Base-by-base conservation (phyloP, 2,329 filamentous ascomycete genomes). In the Aspergillus sp. region DNA sequence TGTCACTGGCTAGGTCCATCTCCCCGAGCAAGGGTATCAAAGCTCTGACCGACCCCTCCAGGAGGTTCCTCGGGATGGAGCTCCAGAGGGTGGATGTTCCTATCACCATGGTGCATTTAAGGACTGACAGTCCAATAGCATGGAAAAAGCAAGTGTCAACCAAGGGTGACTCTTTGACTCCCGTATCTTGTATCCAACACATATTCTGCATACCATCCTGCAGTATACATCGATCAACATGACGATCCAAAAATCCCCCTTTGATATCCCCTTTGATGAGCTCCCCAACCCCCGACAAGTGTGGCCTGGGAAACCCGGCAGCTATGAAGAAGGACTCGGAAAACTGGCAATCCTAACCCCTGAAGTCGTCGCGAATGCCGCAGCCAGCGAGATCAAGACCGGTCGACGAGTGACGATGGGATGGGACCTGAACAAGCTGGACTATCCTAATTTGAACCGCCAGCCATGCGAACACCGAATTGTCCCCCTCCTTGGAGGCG, bases 401-500 rank as follows among this genome's bases (percentile, higher is more conserved):
- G 82, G 82, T 11, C 70, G 71, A 17, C 73, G 80, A 29, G 75
- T 83, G 20, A 77, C 77, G 9, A 71, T 85, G 36, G 76, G 76
- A 21, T 84, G 81, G 81, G 77, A 81, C 20, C 63, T 84, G 54
- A 78, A 75, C 17, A 83, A 84, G 59, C 67, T 83, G 2, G 79
- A 84, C 52, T 75, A 78, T 57, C 78, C 81, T 1, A 78, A 79
- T 54, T 78, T 83, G 57, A 76, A 76, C 41, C 74, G 82, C 2
- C 75, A 77, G 31, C 75, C 77, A 7, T 78, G 77, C 47, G 66
- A 77, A 29, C 81, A 82, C 57, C 73, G 74, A 50, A 78, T 83
- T 50, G 70, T 80, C 1, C 73, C 77, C 10, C 53, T 81, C 14
- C 66, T 82, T 7, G 71, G 73, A 9, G 75, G 78, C 9, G 64